These are phyloP conservation scores for Colletotrichum brevisporum DNA, from an alignment of 2,329 filamentous ascomycete species.

Conservation along the genomic window DNA sequence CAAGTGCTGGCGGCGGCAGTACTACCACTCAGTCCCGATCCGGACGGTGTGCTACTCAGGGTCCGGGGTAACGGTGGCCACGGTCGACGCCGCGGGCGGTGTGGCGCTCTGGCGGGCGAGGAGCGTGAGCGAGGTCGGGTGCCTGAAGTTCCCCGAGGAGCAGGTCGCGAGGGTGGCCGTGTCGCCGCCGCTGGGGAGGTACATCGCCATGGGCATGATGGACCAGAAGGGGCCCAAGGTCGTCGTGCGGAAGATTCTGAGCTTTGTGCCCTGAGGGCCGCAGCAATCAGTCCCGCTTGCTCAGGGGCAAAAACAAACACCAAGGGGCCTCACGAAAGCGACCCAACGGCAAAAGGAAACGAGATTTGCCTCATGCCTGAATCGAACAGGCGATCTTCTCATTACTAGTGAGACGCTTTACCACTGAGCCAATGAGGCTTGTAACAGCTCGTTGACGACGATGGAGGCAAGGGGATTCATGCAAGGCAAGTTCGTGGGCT, in stretches of 20 bases:
- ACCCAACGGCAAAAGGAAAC: background rate
- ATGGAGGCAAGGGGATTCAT: background rate
- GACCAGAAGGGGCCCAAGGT: constrained; percentile 23
- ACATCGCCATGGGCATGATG: constrained; percentile 19
- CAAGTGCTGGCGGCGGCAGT: constrained; percentile 18
- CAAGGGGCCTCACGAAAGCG: too few relatives aligned
- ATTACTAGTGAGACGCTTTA: constrained; percentile 31
- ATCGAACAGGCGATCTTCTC: constrained; percentile 31
- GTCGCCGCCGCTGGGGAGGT: constrained; percentile 19
- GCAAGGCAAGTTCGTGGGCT: background rate
- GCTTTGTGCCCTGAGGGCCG: background rate
- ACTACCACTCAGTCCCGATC: constrained; percentile 19
- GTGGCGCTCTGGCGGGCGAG: constrained; percentile 7
- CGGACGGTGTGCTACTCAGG: background rate
- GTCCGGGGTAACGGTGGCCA: constrained; percentile 17
- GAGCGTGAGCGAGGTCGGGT: constrained; percentile 21
- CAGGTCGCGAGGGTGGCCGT: constrained; percentile 10
- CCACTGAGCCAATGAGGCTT: constrained; percentile 29
- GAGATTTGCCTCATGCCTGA: constrained; percentile 19
- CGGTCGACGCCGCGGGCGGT: constrained; percentile 3
- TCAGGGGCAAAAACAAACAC: too few relatives aligned
- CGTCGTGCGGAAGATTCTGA: constrained; percentile 18
- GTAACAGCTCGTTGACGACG: background rate
- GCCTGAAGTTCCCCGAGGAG: constrained; percentile 23
- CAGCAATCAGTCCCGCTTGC: too few relatives aligned